Evolutionary conservation across 805 yeast genomes (phyloP).

Genomic region (Candida nemodendra): DNA sequence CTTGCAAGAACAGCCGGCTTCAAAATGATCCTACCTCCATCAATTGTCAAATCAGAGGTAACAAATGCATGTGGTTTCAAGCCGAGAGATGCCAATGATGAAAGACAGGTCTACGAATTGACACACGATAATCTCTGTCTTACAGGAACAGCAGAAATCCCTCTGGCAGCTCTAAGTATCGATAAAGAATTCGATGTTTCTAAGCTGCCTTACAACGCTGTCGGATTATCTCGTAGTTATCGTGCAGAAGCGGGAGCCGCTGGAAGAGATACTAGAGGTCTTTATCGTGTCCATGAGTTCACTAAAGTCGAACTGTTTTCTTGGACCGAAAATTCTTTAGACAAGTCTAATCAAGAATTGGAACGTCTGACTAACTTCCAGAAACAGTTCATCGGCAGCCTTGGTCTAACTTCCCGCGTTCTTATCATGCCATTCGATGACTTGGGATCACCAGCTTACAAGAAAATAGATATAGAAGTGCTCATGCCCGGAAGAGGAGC

Average conservation of each 20-base stretch:
- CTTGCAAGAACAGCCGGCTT: constrained; percentile 69
- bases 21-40: constrained; percentile 74
- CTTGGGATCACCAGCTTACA: constrained; percentile 89
- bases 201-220: constrained; percentile 56
- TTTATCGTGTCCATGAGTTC: constrained; percentile 94
- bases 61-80: constrained; percentile 91
- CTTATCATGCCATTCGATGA: constrained; percentile 88
- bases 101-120: constrained; percentile 77
- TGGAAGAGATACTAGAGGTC: constrained; percentile 87
- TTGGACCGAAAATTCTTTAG: constrained; percentile 48
- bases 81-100: constrained; percentile 86
- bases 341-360: constrained; percentile 46
- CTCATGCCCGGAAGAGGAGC: constrained; percentile 96
- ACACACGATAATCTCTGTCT: constrained; percentile 52
- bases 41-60: constrained; percentile 74
- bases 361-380: constrained; percentile 66
- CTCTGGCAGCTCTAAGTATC: constrained; percentile 78
- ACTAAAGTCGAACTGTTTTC: constrained; percentile 90
- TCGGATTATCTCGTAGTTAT: constrained; percentile 82
- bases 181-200: constrained; percentile 34
- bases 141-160: constrained; percentile 94
- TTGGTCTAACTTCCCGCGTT: constrained; percentile 80
- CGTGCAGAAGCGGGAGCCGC: constrained; percentile 98
- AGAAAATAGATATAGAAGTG: constrained; percentile 91
- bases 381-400: constrained; percentile 53